Conservation (phyloP, 2,329 filamentous ascomycete species). For the Seiridium unicorne region DNA sequence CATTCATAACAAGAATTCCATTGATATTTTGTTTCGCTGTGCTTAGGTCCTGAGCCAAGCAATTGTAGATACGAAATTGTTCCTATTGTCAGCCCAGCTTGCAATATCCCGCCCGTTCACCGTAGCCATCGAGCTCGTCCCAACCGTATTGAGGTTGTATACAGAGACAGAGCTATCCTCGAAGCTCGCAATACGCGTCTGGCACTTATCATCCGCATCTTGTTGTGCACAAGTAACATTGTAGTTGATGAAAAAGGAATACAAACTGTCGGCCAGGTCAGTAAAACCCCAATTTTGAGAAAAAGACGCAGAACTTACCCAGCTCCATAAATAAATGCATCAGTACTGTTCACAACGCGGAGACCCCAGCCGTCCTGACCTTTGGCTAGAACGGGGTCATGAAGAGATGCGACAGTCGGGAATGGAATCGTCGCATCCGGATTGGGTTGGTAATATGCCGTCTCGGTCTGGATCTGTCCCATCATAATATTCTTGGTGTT, state of each 20-base stretch:
- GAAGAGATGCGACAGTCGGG: slow-evolving; percentile 35
- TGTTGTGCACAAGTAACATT: slow-evolving; percentile 44
- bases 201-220: slow-evolving; percentile 40
- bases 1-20: too few relatives aligned
- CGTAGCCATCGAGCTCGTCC: slow-evolving; percentile 37
- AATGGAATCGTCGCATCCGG: slow-evolving; percentile 60
- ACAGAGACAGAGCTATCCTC: slow-evolving; percentile 29
- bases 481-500: slow-evolving; percentile 61
- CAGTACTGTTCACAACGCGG: slow-evolving; percentile 54
- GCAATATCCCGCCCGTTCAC: slow-evolving; percentile 32
- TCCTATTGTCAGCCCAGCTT: slow-evolving; percentile 34
- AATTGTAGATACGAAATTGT: slow-evolving; percentile 36
- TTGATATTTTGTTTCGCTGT: background rate
- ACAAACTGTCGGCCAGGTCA: slow-evolving; percentile 36
- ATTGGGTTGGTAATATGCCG: slow-evolving; percentile 69
- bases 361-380: slow-evolving; percentile 65
- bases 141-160: slow-evolving; percentile 46
- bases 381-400: slow-evolving; percentile 42
- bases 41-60: slow-evolving; percentile 22
- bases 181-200: slow-evolving; percentile 39
- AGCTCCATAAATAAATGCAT: slow-evolving; percentile 59
- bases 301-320: slow-evolving; percentile 34
- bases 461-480: slow-evolving; percentile 67
- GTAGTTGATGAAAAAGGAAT: slow-evolving; percentile 69
- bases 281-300: background rate